Percentiles rank a stretch among this genome's conserved stretches.
phyloP scores from a whole-genome alignment of 768 basidiomycete genomes.

The Cystoderma amianthinum region DNA sequence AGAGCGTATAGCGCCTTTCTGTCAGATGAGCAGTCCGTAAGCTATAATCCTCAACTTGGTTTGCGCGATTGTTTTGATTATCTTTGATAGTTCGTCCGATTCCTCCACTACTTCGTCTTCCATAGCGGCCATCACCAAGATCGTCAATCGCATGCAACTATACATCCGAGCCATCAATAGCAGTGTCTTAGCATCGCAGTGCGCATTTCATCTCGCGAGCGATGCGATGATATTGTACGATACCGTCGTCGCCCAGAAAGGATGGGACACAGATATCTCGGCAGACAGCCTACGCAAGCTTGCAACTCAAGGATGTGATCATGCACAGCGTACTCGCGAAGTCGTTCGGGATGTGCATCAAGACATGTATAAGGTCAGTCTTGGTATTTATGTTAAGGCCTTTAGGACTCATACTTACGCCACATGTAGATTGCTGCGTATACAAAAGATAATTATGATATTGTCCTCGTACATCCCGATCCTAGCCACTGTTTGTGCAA shows the following conservation, averaged over 20 bases:
- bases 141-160: conserved; percentile 15
- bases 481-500: conserved; percentile 25
- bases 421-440: conserved; percentile 29
- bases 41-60: conserved; percentile 1
- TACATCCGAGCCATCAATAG: conserved; percentile 20
- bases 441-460: conserved; percentile 24
- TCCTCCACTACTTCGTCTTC: conserved; percentile 12
- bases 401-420: too few species aligned
- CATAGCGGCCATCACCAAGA: conserved; percentile 16
- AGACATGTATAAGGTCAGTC: conserved; percentile 25
- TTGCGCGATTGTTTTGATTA: neutral
- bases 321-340: conserved; percentile 16
- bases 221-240: conserved; percentile 17
- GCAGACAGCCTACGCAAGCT: conserved; percentile 14
- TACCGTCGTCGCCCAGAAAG: conserved; percentile 8
- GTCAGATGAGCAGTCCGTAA: conserved; percentile 20
- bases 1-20: conserved; percentile 30
- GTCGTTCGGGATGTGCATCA: conserved; percentile 26
- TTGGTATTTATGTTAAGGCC: too few species aligned
- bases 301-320: conserved; percentile 17
- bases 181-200: conserved; percentile 20
- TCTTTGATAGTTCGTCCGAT: too few species aligned
- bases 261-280: conserved; percentile 7
- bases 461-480: conserved; percentile 27
- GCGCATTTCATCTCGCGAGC: conserved; percentile 17